These are phyloP conservation scores for Pichia sp. DNA, from an alignment of 1,139 yeast genomes.

Conservation along the genomic window DNA sequence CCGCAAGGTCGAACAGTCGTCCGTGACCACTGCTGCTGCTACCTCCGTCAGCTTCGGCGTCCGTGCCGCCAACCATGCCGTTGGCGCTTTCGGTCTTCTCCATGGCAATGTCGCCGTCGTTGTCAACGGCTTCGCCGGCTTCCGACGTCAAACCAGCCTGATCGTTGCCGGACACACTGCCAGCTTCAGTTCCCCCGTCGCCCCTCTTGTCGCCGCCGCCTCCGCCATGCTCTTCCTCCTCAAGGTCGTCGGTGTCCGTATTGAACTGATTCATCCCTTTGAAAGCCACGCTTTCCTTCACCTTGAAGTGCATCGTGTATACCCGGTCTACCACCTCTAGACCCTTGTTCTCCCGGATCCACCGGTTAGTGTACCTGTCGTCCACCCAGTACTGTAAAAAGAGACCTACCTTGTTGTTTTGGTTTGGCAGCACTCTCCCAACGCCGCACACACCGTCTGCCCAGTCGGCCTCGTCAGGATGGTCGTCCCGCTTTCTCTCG, in stretches of 20 bases:
- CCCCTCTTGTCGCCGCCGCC: background rate
- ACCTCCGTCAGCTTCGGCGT: background rate
- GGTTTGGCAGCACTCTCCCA: slow-evolving; percentile 27
- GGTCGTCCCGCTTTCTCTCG: slow-evolving; percentile 11
- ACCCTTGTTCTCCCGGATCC: slow-evolving; percentile 17
- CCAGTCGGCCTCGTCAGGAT: slow-evolving; percentile 15
- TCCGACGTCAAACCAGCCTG: too few relatives aligned
- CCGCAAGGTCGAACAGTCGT: background rate
- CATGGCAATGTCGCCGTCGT: background rate
- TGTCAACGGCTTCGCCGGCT: background rate
- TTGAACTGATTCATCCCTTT: background rate
- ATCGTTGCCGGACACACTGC: background rate
- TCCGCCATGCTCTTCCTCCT: background rate
- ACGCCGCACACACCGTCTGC: slow-evolving; percentile 25
- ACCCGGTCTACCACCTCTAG: slow-evolving; percentile 20
- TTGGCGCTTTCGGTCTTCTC: background rate
- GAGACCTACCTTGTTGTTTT: slow-evolving; percentile 29
- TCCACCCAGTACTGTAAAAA: slow-evolving; percentile 32
- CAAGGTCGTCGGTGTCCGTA: background rate
- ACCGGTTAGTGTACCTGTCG: slow-evolving; percentile 25
- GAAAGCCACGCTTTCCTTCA: slow-evolving; percentile 20
- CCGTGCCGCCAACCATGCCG: background rate
- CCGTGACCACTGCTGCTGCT: background rate
- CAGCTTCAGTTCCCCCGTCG: background rate
- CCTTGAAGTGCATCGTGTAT: slow-evolving; percentile 31